Conservation (phyloP, 352 stramenopile species). For the Globisporangium acanthophoron region DNA sequence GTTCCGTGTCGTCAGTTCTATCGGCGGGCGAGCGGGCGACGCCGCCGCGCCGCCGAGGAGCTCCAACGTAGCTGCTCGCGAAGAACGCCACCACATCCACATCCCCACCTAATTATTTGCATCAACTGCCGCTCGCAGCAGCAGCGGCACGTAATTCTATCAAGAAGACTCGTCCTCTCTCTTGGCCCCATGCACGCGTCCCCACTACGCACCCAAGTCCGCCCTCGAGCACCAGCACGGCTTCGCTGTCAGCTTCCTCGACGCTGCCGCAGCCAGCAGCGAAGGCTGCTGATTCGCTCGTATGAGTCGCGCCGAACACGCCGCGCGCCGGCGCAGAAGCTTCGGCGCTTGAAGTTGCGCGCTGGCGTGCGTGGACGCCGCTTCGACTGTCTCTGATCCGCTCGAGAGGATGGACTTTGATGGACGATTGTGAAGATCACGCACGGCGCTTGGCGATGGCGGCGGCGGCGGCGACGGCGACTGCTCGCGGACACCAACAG, state of each 20-base stretch:
- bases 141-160: background rate
- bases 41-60: background rate
- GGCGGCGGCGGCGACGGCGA: background rate
- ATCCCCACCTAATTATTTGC: constrained; percentile 2
- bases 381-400: background rate
- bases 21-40: background rate
- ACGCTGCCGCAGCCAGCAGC: too few species aligned
- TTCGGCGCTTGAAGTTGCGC: constrained; percentile 1
- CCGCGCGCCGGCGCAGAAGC: background rate
- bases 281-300: background rate
- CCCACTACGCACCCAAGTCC: too few species aligned
- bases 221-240: too few species aligned
- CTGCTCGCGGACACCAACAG: background rate
- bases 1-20: background rate
- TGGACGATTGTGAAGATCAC: too few species aligned
- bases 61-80: background rate
- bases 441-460: too few species aligned
- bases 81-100: background rate
- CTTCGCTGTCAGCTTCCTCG: too few species aligned
- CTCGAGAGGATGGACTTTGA: too few species aligned
- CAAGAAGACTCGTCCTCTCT: background rate
- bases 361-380: background rate
- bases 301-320: background rate
- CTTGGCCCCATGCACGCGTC: background rate
- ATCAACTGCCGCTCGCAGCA: background rate